phyloP scores from a whole-genome alignment of 176 grass and related monocot genomes.

The Aegilops tauschii region DNA sequence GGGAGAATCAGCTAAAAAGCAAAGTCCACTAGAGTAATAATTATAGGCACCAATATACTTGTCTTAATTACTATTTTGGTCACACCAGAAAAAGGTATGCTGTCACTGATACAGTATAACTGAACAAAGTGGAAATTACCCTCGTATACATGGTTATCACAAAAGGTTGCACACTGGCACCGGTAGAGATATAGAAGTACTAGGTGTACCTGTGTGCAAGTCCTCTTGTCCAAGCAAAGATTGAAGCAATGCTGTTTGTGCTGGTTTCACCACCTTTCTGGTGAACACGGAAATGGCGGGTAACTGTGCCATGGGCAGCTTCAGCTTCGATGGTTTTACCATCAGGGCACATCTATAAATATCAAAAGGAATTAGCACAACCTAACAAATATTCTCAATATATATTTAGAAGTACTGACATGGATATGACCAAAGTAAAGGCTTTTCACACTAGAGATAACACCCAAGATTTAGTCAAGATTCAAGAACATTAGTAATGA shows the following conservation, averaged over 20 bases:
- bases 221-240: slow-evolving; percentile 97
- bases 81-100: not conserved
- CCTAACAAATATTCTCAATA: not conserved
- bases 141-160: not conserved
- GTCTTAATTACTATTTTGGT: not conserved
- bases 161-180: not conserved
- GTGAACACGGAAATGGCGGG: slow-evolving; percentile 94
- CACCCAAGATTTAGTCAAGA: not conserved
- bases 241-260: slow-evolving; percentile 99
- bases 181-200: not conserved
- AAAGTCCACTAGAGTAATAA: not conserved
- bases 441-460: not conserved
- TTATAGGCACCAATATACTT: not conserved
- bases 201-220: slow-evolving; percentile 78
- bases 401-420: not conserved
- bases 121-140: slow-evolving; percentile 5
- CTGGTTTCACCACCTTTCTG: slow-evolving; percentile 96
- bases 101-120: not conserved
- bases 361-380: not conserved
- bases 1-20: not conserved
- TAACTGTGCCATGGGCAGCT: slow-evolving; percentile 97
- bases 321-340: slow-evolving; percentile 99
- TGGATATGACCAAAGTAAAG: not conserved
- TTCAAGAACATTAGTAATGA: slow-evolving; percentile 22
- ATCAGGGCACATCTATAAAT: slow-evolving; percentile 90